phyloP scores from a whole-genome alignment of 2,329 filamentous ascomycete genomes.

The Beauveria pseudobassiana region DNA sequence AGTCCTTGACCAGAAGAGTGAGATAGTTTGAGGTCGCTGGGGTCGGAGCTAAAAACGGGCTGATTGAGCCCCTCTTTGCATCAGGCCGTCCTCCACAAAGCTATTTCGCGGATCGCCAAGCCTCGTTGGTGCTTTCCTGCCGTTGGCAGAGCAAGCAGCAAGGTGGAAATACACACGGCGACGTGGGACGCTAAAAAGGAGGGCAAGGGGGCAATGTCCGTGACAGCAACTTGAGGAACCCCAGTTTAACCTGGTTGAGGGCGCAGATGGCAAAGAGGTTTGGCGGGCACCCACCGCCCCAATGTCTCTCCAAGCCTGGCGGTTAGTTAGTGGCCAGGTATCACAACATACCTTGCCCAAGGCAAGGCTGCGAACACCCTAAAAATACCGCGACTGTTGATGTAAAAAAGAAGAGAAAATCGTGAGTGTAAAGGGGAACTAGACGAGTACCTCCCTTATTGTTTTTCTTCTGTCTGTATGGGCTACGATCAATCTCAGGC shows the following conservation, averaged over 20 bases:
- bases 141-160: not conserved
- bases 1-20: not conserved
- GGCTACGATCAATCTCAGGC: too few relatives aligned
- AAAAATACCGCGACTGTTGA: too few relatives aligned
- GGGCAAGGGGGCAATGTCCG: not conserved
- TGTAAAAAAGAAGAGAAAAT: too few relatives aligned
- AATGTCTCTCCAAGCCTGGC: not conserved
- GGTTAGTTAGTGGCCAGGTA: too few relatives aligned
- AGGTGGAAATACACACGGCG: not conserved
- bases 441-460: too few relatives aligned
- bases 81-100: not conserved
- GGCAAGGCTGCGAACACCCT: too few relatives aligned
- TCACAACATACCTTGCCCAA: too few relatives aligned
- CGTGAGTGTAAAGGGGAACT: too few relatives aligned
- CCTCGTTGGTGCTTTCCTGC: not conserved
- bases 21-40: not conserved
- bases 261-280: not conserved
- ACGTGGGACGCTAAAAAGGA: not conserved
- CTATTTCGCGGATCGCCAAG: slow-evolving; percentile 8
- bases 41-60: not conserved
- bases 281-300: not conserved
- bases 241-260: not conserved
- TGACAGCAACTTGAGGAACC: not conserved
- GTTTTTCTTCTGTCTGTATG: too few relatives aligned
- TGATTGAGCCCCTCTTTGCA: not conserved